phyloP scores from a whole-genome alignment of 352 stramenopile genomes.

The Hyaloperonospora brassicae region DNA sequence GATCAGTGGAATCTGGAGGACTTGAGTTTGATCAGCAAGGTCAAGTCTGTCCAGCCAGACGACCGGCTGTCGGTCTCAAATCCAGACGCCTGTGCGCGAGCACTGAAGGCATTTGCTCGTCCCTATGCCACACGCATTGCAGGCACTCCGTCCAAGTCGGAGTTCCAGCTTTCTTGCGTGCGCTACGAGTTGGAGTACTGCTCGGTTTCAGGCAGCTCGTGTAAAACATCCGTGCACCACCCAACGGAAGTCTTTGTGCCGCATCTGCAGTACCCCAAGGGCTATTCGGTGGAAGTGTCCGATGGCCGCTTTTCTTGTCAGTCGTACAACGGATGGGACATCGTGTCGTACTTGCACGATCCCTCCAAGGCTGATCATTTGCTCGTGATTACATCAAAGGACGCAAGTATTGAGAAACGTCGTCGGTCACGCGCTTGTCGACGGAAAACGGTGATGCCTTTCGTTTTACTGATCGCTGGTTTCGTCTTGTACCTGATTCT shows the following conservation, averaged over 20 bases:
- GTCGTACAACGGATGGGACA: slow-evolving; percentile 50
- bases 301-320: slow-evolving; percentile 47
- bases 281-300: slow-evolving; percentile 47
- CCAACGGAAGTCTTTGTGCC: slow-evolving; percentile 66
- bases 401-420: slow-evolving; percentile 28
- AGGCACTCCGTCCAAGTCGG: slow-evolving; percentile 48
- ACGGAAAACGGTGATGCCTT: slow-evolving; percentile 13
- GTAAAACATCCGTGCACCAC: slow-evolving; percentile 21
- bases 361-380: slow-evolving; percentile 29
- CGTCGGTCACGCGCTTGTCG: slow-evolving; percentile 16
- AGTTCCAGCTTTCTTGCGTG: slow-evolving; percentile 39
- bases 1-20: slow-evolving; percentile 86
- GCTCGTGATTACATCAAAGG: slow-evolving; percentile 42
- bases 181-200: slow-evolving; percentile 59
- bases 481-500: slow-evolving; percentile 32
- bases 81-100: slow-evolving; percentile 34
- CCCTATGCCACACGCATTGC: slow-evolving; percentile 62
- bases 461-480: slow-evolving; percentile 15
- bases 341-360: slow-evolving; percentile 51
- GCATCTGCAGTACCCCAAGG: slow-evolving; percentile 59
- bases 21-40: slow-evolving; percentile 66
- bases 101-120: slow-evolving; percentile 53
- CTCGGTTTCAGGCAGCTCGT: slow-evolving; percentile 29
- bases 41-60: slow-evolving; percentile 23
- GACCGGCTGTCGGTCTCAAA: slow-evolving; percentile 10